Evolutionary conservation across 2,329 filamentous ascomycete species (phyloP), one percentile per base, ranked within the genome.

Genomic region (Venturia pyrina): DNA sequence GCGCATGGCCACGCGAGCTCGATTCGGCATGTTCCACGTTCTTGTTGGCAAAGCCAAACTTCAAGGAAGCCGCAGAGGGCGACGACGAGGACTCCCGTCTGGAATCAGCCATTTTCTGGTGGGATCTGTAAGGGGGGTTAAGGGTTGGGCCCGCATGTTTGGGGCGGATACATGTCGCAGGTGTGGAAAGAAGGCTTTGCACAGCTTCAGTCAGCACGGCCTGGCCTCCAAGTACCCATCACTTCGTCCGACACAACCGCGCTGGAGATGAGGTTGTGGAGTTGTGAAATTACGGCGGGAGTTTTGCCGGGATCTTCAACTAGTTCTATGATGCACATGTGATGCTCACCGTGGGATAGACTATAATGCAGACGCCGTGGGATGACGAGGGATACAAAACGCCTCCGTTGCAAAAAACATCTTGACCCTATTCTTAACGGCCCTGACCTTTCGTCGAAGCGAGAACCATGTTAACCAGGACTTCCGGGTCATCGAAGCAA

Each of bases 251-350:
- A 37, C 53, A 4, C 53, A 34, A 4, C 53, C 15, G 32, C 32
- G 53, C 53, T 59, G 53, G 48, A 28, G 48, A 28, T 53, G 48
- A 53, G 24, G 53, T 37, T 59, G 53, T 59, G 53, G 53, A 59
- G 28, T 37, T 19, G 7, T 34, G 15, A n/a, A 59, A 59, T 59
- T 59, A 37, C 32, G 28, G 6, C 28, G 53, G 53, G 32, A 59
- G 19, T 59, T 10, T 37, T 59, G 28, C 53, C 53, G 53, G 53
- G 15, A 59, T 59, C 53, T 53, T 59, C 3, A 11, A 59, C 53
- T 37, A 19, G 1, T 19, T 19, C 1, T 6, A 21, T 59, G 53
- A 59, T 59, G 32, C 53, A 21, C 53, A 59, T 37, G 53, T 59
- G 53, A 59, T 37, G 53, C 32, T 21, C 15, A 1, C 1, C 1